These are phyloP conservation scores for Phoma sp. DNA, from an alignment of 2,329 filamentous ascomycete species.

Conservation along the genomic window DNA sequence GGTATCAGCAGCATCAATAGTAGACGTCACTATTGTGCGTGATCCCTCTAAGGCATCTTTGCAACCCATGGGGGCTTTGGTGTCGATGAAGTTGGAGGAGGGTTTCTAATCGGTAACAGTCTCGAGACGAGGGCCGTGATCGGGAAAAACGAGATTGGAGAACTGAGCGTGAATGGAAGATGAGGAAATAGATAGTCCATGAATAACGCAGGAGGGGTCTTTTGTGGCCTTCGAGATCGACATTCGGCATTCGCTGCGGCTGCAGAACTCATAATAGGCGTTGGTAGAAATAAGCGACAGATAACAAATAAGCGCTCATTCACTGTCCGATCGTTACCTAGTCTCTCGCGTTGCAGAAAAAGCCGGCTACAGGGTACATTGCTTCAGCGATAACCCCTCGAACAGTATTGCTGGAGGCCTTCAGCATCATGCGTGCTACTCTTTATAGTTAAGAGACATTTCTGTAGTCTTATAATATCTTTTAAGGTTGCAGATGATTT, in stretches of 20 bases:
- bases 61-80: background rate
- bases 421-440: too few relatives aligned
- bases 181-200: background rate
- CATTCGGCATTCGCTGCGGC: background rate
- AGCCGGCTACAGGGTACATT: too few relatives aligned
- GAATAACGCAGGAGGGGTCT: background rate
- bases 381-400: too few relatives aligned
- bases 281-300: too few relatives aligned
- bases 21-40: conserved; percentile 9
- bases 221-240: background rate
- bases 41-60: background rate
- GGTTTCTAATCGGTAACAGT: background rate
- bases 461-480: too few relatives aligned
- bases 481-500: too few relatives aligned
- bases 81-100: too few relatives aligned
- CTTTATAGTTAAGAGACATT: too few relatives aligned
- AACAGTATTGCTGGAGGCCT: too few relatives aligned
- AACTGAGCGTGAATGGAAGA: background rate
- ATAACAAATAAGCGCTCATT: too few relatives aligned
- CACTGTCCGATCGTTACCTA: too few relatives aligned
- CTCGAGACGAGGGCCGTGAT: background rate
- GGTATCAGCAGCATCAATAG: conserved; percentile 14
- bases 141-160: background rate
- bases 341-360: too few relatives aligned
- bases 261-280: background rate